Evolutionary conservation across 257 asterid genomes (phyloP).

Genomic region (Solanum chilense): DNA sequence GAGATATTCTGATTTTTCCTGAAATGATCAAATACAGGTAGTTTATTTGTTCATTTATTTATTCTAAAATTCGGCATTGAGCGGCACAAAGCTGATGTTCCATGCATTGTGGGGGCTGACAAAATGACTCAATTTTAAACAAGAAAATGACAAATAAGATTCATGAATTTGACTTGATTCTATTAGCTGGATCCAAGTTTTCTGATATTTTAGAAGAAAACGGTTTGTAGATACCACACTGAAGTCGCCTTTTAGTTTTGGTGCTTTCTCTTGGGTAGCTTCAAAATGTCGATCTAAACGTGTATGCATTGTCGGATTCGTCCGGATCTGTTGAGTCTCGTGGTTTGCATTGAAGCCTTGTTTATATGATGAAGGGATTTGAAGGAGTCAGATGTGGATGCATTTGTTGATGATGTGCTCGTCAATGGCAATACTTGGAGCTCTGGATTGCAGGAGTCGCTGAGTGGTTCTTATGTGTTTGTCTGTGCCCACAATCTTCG

Average conservation of each 20-base stretch:
- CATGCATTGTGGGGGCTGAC: neutral
- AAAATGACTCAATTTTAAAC: neutral
- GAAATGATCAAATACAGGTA: conserved; percentile 84
- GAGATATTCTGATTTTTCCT: conserved; percentile 87
- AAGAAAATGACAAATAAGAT: neutral
- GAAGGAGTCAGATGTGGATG: conserved; percentile 63
- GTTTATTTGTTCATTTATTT: neutral
- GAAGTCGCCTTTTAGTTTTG: neutral
- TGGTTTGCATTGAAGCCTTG: neutral
- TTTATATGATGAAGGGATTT: conserved; percentile 44
- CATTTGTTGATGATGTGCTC: conserved; percentile 80
- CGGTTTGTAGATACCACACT: neutral
- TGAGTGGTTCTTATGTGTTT: conserved; percentile 78
- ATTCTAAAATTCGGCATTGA: neutral
- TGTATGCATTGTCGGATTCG: neutral
- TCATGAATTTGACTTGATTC: neutral
- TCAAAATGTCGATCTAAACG: neutral
- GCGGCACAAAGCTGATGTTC: neutral
- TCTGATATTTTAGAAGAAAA: neutral
- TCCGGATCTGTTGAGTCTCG: neutral
- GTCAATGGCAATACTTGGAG: conserved; percentile 71
- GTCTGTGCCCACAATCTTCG: conserved; percentile 86
- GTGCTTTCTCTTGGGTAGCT: neutral
- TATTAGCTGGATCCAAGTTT: neutral
- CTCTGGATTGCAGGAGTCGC: conserved; percentile 46